Conservation (phyloP, 257 asterid genomes). For the Solanum paucissectum region DNA sequence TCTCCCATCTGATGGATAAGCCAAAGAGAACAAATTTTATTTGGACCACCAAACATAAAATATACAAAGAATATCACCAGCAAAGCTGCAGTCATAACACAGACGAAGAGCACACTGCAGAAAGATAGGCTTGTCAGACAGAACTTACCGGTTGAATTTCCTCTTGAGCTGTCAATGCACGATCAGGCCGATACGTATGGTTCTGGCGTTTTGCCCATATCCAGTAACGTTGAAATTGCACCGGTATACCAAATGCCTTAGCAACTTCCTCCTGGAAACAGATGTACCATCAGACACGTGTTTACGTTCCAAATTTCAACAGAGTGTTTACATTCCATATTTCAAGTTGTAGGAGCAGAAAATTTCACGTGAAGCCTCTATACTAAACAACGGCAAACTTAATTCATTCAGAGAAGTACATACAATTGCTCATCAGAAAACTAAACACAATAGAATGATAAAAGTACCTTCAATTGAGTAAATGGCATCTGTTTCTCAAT, state of each 20-base stretch:
- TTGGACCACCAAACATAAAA: neutral
- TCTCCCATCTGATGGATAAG: neutral
- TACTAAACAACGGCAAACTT: neutral
- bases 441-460: neutral
- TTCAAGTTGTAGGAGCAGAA: neutral
- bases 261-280: conserved; percentile 65
- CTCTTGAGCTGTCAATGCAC: conserved; percentile 54
- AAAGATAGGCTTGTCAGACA: neutral
- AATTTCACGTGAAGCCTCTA: neutral
- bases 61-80: neutral
- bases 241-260: conserved; percentile 62
- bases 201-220: conserved; percentile 81
- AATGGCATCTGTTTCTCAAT: conserved; percentile 59
- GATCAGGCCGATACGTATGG: conserved; percentile 77
- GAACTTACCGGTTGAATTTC: conserved; percentile 62
- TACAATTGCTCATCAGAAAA: neutral
- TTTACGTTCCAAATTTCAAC: too few species aligned
- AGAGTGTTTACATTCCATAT: neutral
- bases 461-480: conserved; percentile 54
- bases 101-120: neutral
- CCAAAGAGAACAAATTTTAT: neutral
- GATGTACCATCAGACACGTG: neutral
- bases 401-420: neutral
- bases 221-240: conserved; percentile 74
- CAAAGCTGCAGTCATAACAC: neutral